Evolutionary conservation across 495 filamentous ascomycete species (phyloP).

Genomic region (Penicillium egyptiacum): DNA sequence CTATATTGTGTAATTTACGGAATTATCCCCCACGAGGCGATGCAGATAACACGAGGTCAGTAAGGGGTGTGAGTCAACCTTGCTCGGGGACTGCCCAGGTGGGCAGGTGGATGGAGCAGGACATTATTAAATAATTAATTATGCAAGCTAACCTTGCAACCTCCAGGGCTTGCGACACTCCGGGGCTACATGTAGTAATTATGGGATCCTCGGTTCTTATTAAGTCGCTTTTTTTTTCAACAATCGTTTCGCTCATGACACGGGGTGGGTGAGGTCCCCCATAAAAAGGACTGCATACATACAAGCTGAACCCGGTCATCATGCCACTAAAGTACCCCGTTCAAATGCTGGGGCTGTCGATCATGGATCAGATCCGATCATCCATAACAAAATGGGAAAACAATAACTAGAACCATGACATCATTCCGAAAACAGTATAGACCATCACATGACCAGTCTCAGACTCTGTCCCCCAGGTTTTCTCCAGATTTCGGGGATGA

Average conservation of each 20-base stretch:
- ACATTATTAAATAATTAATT: too few relatives aligned
- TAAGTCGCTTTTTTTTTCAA: neutral
- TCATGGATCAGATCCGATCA: neutral
- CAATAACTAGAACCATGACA: conserved; percentile 10
- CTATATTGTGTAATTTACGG: neutral
- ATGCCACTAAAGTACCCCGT: too few relatives aligned
- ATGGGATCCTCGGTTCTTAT: conserved; percentile 3
- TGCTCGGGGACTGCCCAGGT: too few relatives aligned
- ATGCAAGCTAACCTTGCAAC: too few relatives aligned
- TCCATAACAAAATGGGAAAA: neutral
- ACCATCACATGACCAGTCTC: conserved; percentile 7
- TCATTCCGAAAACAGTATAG: conserved; percentile 25
- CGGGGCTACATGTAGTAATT: too few relatives aligned
- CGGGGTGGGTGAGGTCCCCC: neutral
- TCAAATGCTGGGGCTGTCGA: neutral
- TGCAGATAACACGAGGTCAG: neutral
- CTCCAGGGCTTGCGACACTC: too few relatives aligned
- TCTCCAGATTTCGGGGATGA: neutral
- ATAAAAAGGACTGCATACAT: neutral
- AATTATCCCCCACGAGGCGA: neutral
- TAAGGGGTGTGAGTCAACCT: neutral
- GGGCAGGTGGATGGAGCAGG: neutral
- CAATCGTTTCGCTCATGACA: too few relatives aligned
- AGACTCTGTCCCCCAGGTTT: neutral
- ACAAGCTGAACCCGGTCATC: neutral